phyloP scores from a whole-genome alignment of 139 green algal genomes.

The Prasinococcaceae sp. region DNA sequence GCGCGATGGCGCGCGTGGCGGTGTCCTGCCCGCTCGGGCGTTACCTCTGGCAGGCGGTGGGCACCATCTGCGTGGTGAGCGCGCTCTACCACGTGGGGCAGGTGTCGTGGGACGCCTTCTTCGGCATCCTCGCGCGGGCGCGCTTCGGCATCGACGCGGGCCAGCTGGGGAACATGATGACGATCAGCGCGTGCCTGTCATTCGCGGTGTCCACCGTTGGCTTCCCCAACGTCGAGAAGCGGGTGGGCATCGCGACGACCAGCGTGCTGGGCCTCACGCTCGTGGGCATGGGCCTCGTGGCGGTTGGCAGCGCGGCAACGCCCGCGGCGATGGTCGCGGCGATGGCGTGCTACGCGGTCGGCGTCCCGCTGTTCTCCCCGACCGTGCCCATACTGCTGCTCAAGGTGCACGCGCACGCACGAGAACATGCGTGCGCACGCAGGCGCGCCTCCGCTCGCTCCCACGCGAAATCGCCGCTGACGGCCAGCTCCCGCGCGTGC shows the following conservation, averaged over 20 bases:
- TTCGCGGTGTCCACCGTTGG: not conserved
- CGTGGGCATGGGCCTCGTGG: not conserved
- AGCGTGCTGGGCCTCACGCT: constrained; percentile 2
- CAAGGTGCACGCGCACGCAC: too few species aligned
- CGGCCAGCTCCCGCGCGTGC: too few species aligned
- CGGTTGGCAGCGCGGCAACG: not conserved
- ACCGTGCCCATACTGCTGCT: constrained; percentile 14
- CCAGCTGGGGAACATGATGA: constrained; percentile 10
- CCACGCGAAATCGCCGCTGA: too few species aligned
- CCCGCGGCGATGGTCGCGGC: not conserved
- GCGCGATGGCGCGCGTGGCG: too few species aligned
- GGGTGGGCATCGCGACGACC: constrained; percentile 8
- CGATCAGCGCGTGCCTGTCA: not conserved
- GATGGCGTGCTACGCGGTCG: constrained; percentile 4
- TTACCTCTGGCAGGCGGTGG: constrained; percentile 1
- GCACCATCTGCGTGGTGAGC: constrained; percentile 8
- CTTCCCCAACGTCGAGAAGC: constrained; percentile 1
- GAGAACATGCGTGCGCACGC: too few species aligned
- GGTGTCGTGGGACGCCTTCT: constrained; percentile 15
- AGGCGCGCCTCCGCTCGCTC: too few species aligned
- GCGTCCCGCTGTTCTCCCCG: constrained; percentile 12
- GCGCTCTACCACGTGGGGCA: constrained; percentile 14
- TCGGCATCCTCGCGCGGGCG: constrained; percentile 3
- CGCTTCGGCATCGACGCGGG: too few species aligned
- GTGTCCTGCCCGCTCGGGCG: constrained; percentile 2